Conservation (phyloP, 257 asterid genomes). For the Solanum ossicruentum region DNA sequence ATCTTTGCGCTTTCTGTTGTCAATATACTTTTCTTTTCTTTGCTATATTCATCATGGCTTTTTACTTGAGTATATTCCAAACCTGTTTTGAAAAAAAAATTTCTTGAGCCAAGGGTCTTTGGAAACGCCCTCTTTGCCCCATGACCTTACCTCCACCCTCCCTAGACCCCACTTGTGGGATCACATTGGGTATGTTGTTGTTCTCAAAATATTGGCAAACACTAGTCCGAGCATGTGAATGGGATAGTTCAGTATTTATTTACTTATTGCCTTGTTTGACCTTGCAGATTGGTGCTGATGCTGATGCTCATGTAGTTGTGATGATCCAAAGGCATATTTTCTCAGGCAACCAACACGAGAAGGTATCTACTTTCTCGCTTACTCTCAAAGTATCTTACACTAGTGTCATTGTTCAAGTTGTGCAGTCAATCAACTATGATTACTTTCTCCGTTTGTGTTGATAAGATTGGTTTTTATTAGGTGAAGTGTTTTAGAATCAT, state of each 20-base stretch:
- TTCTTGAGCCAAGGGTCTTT: not conserved
- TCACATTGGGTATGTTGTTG: not conserved
- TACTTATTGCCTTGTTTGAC: not conserved
- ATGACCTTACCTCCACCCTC: not conserved
- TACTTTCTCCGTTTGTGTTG: not conserved
- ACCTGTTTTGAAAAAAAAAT: not conserved
- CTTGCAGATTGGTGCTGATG: conserved; percentile 43
- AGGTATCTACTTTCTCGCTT: conserved; percentile 36
- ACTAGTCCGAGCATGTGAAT: not conserved
- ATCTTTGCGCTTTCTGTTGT: no score
- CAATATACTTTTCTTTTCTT: not conserved
- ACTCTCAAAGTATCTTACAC: not conserved
- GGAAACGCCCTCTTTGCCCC: not conserved
- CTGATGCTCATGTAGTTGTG: conserved; percentile 42
- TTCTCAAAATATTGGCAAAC: not conserved
- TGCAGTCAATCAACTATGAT: not conserved
- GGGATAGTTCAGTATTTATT: not conserved
- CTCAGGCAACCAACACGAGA: conserved; percentile 62
- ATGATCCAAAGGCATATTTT: conserved; percentile 55
- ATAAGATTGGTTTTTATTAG: not conserved
- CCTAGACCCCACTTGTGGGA: not conserved
- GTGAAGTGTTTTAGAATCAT: not conserved
- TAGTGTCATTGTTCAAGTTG: not conserved
- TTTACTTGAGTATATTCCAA: not conserved
- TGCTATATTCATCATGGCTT: not conserved